Conservation (phyloP, 257 asterid genomes). For the Oldenlandia corymbosa region DNA sequence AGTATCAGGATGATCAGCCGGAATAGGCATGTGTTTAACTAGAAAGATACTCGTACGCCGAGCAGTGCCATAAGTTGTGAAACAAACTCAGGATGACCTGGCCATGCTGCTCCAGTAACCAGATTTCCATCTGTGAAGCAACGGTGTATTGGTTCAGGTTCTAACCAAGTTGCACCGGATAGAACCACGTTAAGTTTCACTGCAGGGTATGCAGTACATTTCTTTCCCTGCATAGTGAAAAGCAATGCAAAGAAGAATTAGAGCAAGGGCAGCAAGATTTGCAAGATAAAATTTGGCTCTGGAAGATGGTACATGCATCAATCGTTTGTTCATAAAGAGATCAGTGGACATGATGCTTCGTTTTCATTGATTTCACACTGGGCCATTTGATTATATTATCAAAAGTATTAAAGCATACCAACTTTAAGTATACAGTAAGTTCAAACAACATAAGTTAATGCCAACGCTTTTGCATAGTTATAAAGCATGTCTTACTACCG, state of each 20-base stretch:
- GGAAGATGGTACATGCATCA: too few species aligned
- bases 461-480: too few species aligned
- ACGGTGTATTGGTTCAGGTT: conserved; percentile 83
- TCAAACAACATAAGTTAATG: neutral
- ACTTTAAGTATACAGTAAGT: too few species aligned
- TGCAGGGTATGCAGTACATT: conserved; percentile 92
- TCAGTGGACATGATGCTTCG: neutral
- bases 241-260: neutral
- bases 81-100: conserved; percentile 86
- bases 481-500: conserved; percentile 34
- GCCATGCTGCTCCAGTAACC: conserved; percentile 99
- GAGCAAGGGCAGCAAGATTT: neutral
- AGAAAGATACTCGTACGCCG: conserved; percentile 46
- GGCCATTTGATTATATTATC: neutral
- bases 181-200: conserved; percentile 87
- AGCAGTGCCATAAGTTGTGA: conserved; percentile 83
- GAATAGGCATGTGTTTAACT: neutral
- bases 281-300: too few species aligned
- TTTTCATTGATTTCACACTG: neutral
- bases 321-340: too few species aligned
- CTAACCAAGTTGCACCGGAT: conserved; percentile 81
- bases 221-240: conserved; percentile 52
- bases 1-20: neutral
- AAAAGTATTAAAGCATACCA: too few species aligned
- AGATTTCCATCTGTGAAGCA: conserved; percentile 93